These are phyloP conservation scores for Pseudocercospora fuligena DNA, from an alignment of 2,329 filamentous ascomycete genomes.

Conservation along the genomic window DNA sequence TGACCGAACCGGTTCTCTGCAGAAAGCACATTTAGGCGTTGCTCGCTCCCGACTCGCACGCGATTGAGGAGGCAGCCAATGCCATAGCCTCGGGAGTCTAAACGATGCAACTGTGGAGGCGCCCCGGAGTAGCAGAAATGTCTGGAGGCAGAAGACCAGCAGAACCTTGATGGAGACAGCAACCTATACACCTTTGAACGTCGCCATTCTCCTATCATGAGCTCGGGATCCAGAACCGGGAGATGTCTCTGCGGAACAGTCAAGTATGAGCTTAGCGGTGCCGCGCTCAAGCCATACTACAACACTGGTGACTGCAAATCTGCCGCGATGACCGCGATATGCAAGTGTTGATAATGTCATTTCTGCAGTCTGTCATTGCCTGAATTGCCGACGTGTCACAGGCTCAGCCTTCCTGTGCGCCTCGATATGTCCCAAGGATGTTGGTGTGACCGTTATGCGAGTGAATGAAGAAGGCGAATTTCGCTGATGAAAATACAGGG, in stretches of 20 bases:
- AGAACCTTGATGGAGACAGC: conserved; percentile 8
- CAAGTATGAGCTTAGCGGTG: conserved; percentile 50
- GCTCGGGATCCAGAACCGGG: conserved; percentile 31
- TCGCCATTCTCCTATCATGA: background rate
- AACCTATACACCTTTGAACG: background rate
- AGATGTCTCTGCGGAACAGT: conserved; percentile 52
- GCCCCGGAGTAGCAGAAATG: background rate
- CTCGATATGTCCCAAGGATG: conserved; percentile 41
- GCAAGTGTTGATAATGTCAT: background rate
- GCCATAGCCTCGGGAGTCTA: conserved; percentile 4
- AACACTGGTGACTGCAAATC: conserved; percentile 28
- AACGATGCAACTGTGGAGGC: background rate
- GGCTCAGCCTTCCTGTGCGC: conserved; percentile 30
- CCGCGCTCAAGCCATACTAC: conserved; percentile 46
- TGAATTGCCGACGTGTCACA: conserved; percentile 52
- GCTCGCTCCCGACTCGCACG: background rate
- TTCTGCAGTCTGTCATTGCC: conserved; percentile 51
- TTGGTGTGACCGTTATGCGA: conserved; percentile 18
- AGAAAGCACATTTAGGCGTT: background rate
- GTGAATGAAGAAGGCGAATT: background rate
- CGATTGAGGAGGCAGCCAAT: conserved; percentile 15
- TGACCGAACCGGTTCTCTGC: background rate
- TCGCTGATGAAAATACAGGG: conserved; percentile 32
- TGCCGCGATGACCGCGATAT: background rate
- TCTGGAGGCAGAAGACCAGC: background rate